Evolutionary conservation across 495 filamentous ascomycete genomes (phyloP).

Genomic region (Arthonia radiata): DNA sequence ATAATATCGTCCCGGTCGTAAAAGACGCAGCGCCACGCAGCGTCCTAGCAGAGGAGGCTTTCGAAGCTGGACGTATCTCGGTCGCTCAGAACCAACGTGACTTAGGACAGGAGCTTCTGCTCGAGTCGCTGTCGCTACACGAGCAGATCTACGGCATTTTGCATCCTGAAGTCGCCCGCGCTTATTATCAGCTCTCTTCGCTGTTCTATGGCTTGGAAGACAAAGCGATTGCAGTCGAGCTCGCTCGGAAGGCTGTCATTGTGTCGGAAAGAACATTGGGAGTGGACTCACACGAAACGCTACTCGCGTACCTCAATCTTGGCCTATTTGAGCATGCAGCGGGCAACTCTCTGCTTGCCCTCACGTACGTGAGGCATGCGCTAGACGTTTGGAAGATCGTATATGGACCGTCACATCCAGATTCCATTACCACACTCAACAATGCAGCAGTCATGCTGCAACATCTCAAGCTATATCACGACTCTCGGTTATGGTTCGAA

Average conservation of each 20-base stretch:
- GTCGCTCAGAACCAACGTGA: constrained; percentile 87
- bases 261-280: constrained; percentile 87
- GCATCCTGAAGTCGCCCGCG: constrained; percentile 85
- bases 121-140: constrained; percentile 86
- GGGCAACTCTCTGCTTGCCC: constrained; percentile 60
- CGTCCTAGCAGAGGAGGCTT: constrained; percentile 74
- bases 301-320: constrained; percentile 85
- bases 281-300: constrained; percentile 78
- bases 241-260: constrained; percentile 88
- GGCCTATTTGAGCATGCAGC: constrained; percentile 84
- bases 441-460: constrained; percentile 98
- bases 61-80: constrained; percentile 86
- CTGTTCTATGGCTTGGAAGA: constrained; percentile 89
- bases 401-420: constrained; percentile 79
- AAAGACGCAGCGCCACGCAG: constrained; percentile 83
- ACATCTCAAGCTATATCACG: constrained; percentile 68
- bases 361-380: constrained; percentile 74
- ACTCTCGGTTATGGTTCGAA: constrained; percentile 92
- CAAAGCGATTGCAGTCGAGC: constrained; percentile 80
- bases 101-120: constrained; percentile 79
- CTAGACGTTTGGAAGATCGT: constrained; percentile 93
- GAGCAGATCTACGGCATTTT: constrained; percentile 98
- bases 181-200: constrained; percentile 86
- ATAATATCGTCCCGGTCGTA: constrained; percentile 76
- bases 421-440: constrained; percentile 96